Conservation (phyloP, 345 rosid genomes). For the Brassica juncea region DNA sequence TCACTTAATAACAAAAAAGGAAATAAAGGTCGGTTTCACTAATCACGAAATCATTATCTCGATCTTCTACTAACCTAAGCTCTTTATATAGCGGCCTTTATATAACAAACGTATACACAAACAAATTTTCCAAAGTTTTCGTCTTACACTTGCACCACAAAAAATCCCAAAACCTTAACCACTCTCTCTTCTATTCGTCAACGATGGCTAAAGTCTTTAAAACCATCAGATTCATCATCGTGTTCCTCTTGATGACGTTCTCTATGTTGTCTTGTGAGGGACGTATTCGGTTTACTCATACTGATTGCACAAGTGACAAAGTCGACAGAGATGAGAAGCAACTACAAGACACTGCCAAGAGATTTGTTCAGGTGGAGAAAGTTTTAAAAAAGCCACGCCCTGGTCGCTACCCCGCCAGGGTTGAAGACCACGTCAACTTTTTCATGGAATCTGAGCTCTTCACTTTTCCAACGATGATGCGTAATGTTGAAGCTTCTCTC, state of each 20-base stretch:
- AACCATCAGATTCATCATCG: neutral
- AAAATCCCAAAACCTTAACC: neutral
- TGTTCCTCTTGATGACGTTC: neutral
- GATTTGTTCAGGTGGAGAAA: neutral
- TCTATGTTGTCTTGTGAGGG: neutral
- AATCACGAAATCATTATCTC: neutral
- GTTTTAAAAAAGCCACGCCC: neutral
- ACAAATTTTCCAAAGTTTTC: neutral
- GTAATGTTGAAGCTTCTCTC: neutral
- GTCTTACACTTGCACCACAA: neutral
- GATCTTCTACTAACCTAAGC: neutral
- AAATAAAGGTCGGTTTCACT: neutral
- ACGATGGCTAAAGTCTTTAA: neutral
- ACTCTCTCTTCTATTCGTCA: neutral
- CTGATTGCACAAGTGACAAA: neutral
- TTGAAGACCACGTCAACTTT: neutral
- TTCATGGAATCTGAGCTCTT: neutral
- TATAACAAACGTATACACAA: neutral
- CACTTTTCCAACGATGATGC: neutral
- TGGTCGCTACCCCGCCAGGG: neutral
- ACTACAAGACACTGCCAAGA: neutral
- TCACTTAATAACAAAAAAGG: neutral
- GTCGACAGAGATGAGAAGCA: neutral
- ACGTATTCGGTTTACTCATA: neutral
- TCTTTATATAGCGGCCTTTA: neutral